Conservation (phyloP, 2,329 filamentous ascomycete species). For the Diaporthe sp. region DNA sequence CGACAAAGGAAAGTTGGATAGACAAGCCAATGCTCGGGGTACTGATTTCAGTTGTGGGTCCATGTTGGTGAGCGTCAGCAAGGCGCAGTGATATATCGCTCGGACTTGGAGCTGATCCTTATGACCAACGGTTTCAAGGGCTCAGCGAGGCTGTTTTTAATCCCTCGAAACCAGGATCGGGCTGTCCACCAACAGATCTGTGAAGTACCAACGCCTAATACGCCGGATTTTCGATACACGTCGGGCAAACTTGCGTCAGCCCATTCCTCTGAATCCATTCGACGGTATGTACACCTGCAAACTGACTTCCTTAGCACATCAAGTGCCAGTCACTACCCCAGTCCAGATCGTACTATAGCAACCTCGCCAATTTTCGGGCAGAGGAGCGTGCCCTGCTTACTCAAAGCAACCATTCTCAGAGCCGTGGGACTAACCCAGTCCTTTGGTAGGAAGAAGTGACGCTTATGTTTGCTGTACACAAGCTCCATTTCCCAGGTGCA, state of each 20-base stretch:
- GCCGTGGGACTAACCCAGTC: not conserved
- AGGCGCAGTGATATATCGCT: slow-evolving; percentile 10
- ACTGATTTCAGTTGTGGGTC: not conserved
- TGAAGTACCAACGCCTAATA: not conserved
- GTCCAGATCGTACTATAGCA: not conserved
- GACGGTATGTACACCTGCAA: not conserved
- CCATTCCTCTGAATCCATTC: not conserved
- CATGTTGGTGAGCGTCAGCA: not conserved
- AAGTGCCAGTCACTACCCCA: no score
- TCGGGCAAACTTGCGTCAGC: not conserved
- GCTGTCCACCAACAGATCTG: not conserved
- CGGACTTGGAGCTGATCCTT: not conserved
- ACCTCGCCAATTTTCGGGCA: not conserved
- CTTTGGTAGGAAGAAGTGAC: no score
- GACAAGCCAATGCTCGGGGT: not conserved
- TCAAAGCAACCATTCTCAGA: not conserved
- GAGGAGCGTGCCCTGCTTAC: not conserved
- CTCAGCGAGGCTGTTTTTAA: not conserved
- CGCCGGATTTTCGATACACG: not conserved
- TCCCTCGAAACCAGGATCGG: not conserved
- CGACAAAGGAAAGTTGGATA: not conserved
- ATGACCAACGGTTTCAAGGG: not conserved
- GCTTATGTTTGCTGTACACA: no score
- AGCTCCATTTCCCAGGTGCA: not conserved
- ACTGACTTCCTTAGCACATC: not conserved